Evolutionary conservation across 2,329 filamentous ascomycete genomes (phyloP), one percentile per base, ranked within the genome.

Genomic region (Biscogniauxia sp.): DNA sequence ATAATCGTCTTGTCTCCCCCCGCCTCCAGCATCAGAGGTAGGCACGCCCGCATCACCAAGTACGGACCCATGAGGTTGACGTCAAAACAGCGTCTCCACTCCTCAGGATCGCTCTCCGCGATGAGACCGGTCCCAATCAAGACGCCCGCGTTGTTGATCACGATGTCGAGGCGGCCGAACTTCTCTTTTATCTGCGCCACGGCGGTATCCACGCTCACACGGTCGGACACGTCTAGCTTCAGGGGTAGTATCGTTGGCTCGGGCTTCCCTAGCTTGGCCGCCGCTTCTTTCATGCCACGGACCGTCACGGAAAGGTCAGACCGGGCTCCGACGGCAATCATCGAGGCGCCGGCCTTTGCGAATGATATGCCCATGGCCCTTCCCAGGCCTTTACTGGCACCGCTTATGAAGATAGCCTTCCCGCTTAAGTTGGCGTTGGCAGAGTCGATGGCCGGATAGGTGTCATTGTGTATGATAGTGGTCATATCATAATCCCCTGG

Each of bases 61-160:
- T 80, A 83, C 0, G 76, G 68, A 0, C 82, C 84, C 19, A 76
- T 74, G 13, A 84, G 52, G 65, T 85, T 86, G 50, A 83, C 73
- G 53, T 80, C 76, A 69, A 76, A 79, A 0, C 75, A 76, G 20
- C 74, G 70, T 74, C 72, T 75, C 75, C 76, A 79, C 1, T 61
- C 64, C 0, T 73, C 72, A 5, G 72, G 68, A 26, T 75, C 68
- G 8, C 57, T 67, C 4, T 75, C 70, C 1, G 65, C 57, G 26
- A 76, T 65, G 15, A 17, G 23, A 6, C 51, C 57, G 1, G 1
- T 2, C 5, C 41, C 17, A 4, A 54, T 52, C 2, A 71, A 54
- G 5, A 69, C 58, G 1, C 68, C 74, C 13, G 73, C 74, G 56
- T 76, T 76, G 58, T 76, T 76, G 61, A 77, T 70, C 25, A 76